Evolutionary conservation across 306 rosid species (phyloP), one percentile per base, ranked within the genome.

Genomic region (Corylus avellana): DNA sequence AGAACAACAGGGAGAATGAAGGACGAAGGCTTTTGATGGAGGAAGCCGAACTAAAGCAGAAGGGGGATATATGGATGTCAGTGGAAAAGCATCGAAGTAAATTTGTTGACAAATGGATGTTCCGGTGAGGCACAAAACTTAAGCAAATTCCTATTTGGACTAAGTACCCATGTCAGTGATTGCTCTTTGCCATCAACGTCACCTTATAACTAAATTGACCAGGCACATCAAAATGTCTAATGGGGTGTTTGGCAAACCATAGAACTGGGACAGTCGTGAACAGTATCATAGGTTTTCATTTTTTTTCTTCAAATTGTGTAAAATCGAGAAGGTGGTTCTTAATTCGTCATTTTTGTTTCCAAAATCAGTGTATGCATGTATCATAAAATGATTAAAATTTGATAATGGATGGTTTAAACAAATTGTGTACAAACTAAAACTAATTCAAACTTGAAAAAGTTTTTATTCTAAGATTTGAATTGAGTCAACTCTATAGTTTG

Each of bases 21-120:
- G 82, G 94, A 22, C 94, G 95, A 14, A 91, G 67, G 83, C 87
- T 95, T 76, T 88, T 95, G 76, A 90, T 79, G 89, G 86, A 83
- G 83, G 98, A 95, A 85, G 97, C 88, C 61, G 91, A 86, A 84
- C 67, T 18, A 17, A 88, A 92, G 81, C 94, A 90, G 82, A 79
- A 85, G 46, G 88, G 86, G 75, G 89, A 81, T 76, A 80, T 84
- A 84, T 85, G 90, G 93, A 75, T 68, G 32, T 79, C 77, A 20
- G 84, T 85, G 53, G 85, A 81, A 58, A 83, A 51, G 70, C 85
- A 74, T 57, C 66, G 75, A 55, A 72, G 63, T 82, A 88, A 86
- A 83, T 74, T 91, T 80, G 11, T 86, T 75, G 86, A 86, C 71
- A 87, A 89, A 85, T 88, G 91, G 97, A 66, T 72, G 75, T 74